phyloP scores from a whole-genome alignment of 352 stramenopile genomes.

The Globisporangium barbulae region DNA sequence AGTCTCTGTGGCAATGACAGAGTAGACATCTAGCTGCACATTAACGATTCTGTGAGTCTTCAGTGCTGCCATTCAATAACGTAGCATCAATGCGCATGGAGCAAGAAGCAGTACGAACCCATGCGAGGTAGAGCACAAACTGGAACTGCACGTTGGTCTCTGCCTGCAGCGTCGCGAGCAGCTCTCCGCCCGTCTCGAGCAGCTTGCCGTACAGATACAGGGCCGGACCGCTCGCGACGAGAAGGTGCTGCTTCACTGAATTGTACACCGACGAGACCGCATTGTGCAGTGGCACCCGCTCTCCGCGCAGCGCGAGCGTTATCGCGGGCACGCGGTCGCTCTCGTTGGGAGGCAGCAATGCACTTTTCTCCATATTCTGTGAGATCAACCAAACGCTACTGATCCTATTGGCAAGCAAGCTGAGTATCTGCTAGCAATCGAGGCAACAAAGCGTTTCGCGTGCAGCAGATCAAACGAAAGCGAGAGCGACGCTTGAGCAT shows the following conservation, averaged over 20 bases:
- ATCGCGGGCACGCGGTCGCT: conserved; percentile 17
- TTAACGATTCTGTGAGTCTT: background rate
- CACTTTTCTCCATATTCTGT: background rate
- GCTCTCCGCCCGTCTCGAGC: conserved; percentile 36
- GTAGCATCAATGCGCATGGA: background rate
- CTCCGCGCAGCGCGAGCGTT: conserved; percentile 47
- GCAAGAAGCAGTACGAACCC: conserved; percentile 27
- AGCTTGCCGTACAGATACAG: conserved; percentile 46
- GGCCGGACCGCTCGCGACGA: conserved; percentile 31
- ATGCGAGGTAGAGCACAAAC: conserved; percentile 35
- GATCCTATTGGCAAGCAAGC: background rate
- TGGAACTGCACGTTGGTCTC: conserved; percentile 47
- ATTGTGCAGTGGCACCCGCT: conserved; percentile 36
- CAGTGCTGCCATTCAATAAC: background rate
- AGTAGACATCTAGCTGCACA: conserved; percentile 42
- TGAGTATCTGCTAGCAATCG: background rate
- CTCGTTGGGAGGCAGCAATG: background rate
- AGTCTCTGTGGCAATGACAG: conserved; percentile 25
- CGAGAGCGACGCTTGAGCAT: background rate
- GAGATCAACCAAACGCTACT: background rate
- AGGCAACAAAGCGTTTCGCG: conserved; percentile 2
- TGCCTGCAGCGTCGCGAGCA: conserved; percentile 27
- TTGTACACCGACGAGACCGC: conserved; percentile 46
- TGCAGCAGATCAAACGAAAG: background rate
- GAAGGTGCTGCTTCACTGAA: conserved; percentile 23